Evolutionary conservation across 768 basidiomycete species (phyloP), one percentile per base, ranked within the genome.

Genomic region (Leccinum disarticulatum): DNA sequence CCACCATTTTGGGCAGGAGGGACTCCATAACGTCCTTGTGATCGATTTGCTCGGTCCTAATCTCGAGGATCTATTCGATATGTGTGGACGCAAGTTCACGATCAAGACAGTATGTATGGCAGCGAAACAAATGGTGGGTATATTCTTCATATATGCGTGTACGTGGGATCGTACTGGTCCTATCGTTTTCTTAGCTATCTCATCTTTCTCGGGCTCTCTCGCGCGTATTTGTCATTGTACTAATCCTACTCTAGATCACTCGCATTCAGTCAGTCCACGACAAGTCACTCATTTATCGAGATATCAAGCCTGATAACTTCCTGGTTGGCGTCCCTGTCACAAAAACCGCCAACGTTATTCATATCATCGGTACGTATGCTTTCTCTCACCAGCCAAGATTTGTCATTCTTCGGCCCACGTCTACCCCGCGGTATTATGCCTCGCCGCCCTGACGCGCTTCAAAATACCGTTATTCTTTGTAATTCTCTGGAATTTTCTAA

Each of bases 291-390:
- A 98, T 98, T 69, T 98, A 96, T 77, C 90, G 96, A 64, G 97
- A 98, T 73, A 98, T 99, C 81, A 98, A 98, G 71, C 96, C 96
- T 36, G 96, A 99, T 77, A 98, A 98, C 77, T 99, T 99, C 77
- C 81, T 99, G 64, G 93, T 99, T 73, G 97, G 96, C 60, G 92
- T 95, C 13, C 89, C 95, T 22, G 85, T 85, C 19, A 95, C 90
- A 35, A 97, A 95, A 80, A 92, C 81, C 46, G 93, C 95, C 51
- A 95, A 96, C 72, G 80, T 83, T 8, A 85, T 93, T 64, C 89
- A 92, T 74, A 87, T 96, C 61, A 95, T 93, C 53, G 91, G 91
- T 92, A 67, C 59, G 88, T 79, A 22, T 6, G 3, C 35, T 52
- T 58, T 25, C 59, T 59, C 50, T 27, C 55, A 31, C 48, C 55